Evolutionary conservation across 352 stramenopile genomes (phyloP).

Genomic region (Hyaloperonospora brassicae): DNA sequence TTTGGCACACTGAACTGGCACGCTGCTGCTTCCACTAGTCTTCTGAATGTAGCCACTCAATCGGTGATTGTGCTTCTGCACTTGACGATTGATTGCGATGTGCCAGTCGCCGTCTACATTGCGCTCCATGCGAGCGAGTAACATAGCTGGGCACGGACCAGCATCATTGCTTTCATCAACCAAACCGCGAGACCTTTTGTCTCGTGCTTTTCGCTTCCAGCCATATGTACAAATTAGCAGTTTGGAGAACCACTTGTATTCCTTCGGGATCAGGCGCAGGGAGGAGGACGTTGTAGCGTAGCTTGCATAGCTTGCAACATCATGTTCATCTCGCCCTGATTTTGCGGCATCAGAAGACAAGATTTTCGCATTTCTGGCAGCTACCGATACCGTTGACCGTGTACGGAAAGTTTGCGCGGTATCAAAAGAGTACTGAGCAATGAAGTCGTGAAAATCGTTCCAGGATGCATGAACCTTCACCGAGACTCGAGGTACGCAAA

Average conservation of each 20-base stretch:
- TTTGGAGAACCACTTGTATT: slow-evolving; percentile 70
- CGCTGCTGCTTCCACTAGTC: slow-evolving; percentile 2
- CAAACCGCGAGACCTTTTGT: slow-evolving; percentile 19
- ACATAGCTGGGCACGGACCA: slow-evolving; percentile 52
- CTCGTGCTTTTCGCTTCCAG: slow-evolving; percentile 59
- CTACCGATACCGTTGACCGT: slow-evolving; percentile 57
- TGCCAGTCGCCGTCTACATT: slow-evolving; percentile 56
- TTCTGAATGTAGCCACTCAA: slow-evolving; percentile 24
- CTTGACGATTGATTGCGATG: slow-evolving; percentile 62
- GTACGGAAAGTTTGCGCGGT: slow-evolving; percentile 65
- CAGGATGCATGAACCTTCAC: slow-evolving; percentile 51
- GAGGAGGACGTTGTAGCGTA: slow-evolving; percentile 19
- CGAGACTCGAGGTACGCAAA: slow-evolving; percentile 26
- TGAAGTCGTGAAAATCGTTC: slow-evolving; percentile 48
- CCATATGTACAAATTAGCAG: slow-evolving; percentile 68
- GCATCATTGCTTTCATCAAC: slow-evolving; percentile 6
- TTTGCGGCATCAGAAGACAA: slow-evolving; percentile 20
- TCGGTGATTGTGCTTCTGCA: slow-evolving; percentile 53
- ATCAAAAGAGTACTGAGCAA: slow-evolving; percentile 47
- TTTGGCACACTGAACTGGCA: not conserved
- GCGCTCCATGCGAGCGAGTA: slow-evolving; percentile 58
- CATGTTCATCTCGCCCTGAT: slow-evolving; percentile 9
- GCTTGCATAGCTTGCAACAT: slow-evolving; percentile 35
- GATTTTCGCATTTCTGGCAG: slow-evolving; percentile 50
- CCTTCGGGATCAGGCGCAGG: slow-evolving; percentile 38